These are phyloP conservation scores for Usnea hakonensis DNA, from an alignment of 495 filamentous ascomycete genomes.

Conservation along the genomic window DNA sequence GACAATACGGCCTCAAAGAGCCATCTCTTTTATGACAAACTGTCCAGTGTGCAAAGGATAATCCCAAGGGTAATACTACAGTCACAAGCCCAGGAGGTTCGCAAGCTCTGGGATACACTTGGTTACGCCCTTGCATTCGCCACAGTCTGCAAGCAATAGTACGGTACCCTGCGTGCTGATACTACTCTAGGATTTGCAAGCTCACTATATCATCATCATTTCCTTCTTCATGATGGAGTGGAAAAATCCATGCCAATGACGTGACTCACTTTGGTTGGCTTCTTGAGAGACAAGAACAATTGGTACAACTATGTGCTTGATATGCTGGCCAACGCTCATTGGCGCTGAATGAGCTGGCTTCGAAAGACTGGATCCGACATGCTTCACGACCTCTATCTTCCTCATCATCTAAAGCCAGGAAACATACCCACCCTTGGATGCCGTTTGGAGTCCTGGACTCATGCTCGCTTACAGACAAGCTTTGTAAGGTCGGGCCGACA, in stretches of 20 bases:
- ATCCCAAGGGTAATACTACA: too few species aligned
- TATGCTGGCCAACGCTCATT: too few species aligned
- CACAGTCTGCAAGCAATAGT: not conserved
- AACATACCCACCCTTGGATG: not conserved
- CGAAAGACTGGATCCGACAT: too few species aligned
- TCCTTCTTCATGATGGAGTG: not conserved
- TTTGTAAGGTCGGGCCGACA: not conserved
- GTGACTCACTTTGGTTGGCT: not conserved
- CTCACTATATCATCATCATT: not conserved
- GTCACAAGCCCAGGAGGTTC: too few species aligned
- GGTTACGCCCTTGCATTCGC: not conserved
- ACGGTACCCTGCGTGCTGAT: not conserved
- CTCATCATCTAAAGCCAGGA: not conserved
- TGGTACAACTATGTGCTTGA: not conserved
- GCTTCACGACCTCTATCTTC: not conserved
- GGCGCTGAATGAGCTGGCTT: too few species aligned
- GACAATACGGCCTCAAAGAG: too few species aligned
- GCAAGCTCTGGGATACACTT: not conserved
- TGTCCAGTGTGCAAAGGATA: too few species aligned
- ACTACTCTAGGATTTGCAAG: not conserved
- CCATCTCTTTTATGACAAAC: too few species aligned
- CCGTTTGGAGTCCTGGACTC: not conserved
- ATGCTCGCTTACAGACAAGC: not conserved
- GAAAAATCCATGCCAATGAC: not conserved
- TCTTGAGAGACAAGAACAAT: not conserved